Conservation (phyloP, 1,139 yeast genomes). For the Williopsis jadinii region DNA sequence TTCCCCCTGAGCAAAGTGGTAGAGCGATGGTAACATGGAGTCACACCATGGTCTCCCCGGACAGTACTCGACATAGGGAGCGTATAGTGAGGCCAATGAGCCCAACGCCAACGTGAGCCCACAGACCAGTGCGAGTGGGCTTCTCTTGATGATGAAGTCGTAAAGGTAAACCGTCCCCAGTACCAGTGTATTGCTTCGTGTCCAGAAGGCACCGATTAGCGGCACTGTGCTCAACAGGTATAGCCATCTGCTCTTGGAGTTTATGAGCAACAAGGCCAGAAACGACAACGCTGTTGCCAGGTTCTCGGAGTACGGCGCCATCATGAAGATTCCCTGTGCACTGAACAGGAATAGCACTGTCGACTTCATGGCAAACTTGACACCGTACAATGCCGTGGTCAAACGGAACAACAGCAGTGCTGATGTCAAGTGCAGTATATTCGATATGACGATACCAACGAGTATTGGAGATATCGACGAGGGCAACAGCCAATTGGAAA, state of each 20-base stretch:
- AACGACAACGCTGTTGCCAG: constrained; percentile 60
- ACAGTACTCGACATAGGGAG: constrained; percentile 57
- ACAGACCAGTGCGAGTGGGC: constrained; percentile 33
- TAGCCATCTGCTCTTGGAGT: constrained; percentile 18
- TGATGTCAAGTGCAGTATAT: constrained; percentile 45
- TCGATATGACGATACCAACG: constrained; percentile 26
- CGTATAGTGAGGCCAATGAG: constrained; percentile 40
- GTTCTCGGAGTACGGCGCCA: constrained; percentile 75
- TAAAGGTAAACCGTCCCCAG: constrained; percentile 61
- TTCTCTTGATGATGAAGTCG: constrained; percentile 38
- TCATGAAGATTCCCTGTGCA: constrained; percentile 78
- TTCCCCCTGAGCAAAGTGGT: constrained; percentile 65
- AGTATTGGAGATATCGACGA: constrained; percentile 3
- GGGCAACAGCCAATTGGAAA: background rate
- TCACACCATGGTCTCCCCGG: constrained; percentile 66
- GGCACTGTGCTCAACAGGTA: constrained; percentile 53
- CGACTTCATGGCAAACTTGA: constrained; percentile 26
- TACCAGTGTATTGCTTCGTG: constrained; percentile 71
- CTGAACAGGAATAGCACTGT: constrained; percentile 50
- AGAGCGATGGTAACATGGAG: constrained; percentile 48
- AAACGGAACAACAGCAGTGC: constrained; percentile 43
- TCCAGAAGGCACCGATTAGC: constrained; percentile 50
- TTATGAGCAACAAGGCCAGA: constrained; percentile 49
- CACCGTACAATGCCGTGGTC: constrained; percentile 34
- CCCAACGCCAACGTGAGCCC: constrained; percentile 48